Base-by-base conservation (phyloP, 495 filamentous ascomycete species). In the Cladorrhinum samala region DNA sequence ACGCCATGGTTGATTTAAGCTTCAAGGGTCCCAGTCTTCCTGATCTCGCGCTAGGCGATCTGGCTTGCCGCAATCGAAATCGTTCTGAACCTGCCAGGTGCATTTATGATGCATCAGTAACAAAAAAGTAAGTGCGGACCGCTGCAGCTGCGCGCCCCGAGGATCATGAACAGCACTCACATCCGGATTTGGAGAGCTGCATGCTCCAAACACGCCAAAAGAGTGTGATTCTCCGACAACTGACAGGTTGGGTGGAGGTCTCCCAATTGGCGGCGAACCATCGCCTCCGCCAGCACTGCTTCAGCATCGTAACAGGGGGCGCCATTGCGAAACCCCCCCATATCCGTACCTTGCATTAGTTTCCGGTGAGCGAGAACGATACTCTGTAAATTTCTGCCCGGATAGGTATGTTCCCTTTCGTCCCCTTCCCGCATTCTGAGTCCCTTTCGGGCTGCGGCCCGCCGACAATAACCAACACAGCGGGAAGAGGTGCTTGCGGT, bases 91-190 rank as follows among this genome's bases (percentile, higher is more conserved):
- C n/a, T n/a, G n/a, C n/a, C n/a, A n/a, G n/a, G n/a, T n/a, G n/a
- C n/a, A n/a, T n/a, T n/a, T n/a, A n/a, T n/a, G n/a, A 43, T 17
- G 16, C 20, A 43, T 39, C 13, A 13, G 17, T 13, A 39, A 14
- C 2, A 39, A 39, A 39, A 24, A 21, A 13, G 21, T 45, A 6
- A 13, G 21, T 4, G 21, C 42, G 42, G 42, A 19, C 42, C 42
- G 42, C 23, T 45, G 42, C 42, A 45, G 42, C 42, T 45, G 42
- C 39, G 17, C n/a, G 39, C 39, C n/a, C 11, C n/a, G 39, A 41
- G 17, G 39, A 20, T 44, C 41, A n/a, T n/a, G n/a, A n/a, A n/a
- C n/a, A 11, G 27, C 11, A 33, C 27, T 6, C 11, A 33, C 11
- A 33, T 33, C 27, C 27, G 11, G 27, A 33, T 33, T 33, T 33